phyloP scores from a whole-genome alignment of 768 basidiomycete genomes.

The Wakefieldia striispora region DNA sequence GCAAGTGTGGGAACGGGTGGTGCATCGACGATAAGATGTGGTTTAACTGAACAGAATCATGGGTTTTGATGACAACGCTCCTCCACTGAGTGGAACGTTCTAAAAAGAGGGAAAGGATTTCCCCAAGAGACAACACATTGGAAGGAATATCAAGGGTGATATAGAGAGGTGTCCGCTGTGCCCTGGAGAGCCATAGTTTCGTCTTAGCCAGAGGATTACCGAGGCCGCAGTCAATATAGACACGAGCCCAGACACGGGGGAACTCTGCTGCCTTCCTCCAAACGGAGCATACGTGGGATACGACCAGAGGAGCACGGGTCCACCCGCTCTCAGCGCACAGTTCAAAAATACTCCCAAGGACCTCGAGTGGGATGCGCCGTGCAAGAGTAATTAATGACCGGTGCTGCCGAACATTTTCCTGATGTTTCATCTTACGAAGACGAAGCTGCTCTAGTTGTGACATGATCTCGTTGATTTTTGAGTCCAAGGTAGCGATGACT shows the following conservation, averaged over 20 bases:
- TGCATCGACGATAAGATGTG: conserved; percentile 38
- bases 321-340: conserved; percentile 49
- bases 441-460: conserved; percentile 41
- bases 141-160: conserved; percentile 42
- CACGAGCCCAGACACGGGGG: conserved; percentile 57
- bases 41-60: conserved; percentile 37
- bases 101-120: conserved; percentile 42
- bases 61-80: conserved; percentile 40
- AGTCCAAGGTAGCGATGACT: conserved; percentile 40
- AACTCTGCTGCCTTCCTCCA: conserved; percentile 54
- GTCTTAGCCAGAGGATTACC: conserved; percentile 42
- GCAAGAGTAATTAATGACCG: conserved; percentile 53
- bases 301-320: conserved; percentile 52
- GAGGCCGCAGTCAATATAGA: conserved; percentile 50
- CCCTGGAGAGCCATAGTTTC: conserved; percentile 50
- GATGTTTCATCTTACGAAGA: conserved; percentile 41
- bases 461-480: conserved; percentile 41
- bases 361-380: conserved; percentile 52
- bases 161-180: conserved; percentile 40
- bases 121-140: conserved; percentile 29
- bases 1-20: conserved; percentile 36
- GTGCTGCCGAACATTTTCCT: conserved; percentile 41
- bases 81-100: conserved; percentile 43
- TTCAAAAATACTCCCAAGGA: conserved; percentile 54
- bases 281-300: conserved; percentile 56